phyloP scores from a whole-genome alignment of 2,329 filamentous ascomycete genomes.

The Dothiorella sarmentorum region DNA sequence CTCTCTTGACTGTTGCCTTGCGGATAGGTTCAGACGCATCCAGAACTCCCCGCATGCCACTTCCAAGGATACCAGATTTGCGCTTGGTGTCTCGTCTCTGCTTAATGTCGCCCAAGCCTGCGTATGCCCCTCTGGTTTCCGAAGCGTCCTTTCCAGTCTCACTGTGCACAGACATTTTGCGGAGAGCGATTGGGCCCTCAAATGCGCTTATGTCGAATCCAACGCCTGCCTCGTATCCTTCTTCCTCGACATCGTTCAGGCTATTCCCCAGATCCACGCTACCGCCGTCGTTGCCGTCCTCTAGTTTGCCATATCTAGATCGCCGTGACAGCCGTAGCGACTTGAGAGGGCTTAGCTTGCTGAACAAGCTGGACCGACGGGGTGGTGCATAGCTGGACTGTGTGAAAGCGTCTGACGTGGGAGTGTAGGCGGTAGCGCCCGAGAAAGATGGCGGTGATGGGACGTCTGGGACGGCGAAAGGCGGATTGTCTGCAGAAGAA shows the following conservation, averaged over 20 bases:
- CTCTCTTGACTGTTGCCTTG: constrained; percentile 17
- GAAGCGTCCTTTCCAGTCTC: constrained; percentile 5
- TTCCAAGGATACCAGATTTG: constrained; percentile 26
- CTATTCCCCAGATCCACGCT: constrained; percentile 7
- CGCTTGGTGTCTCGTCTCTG: constrained; percentile 17
- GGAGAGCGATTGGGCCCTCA: constrained; percentile 29
- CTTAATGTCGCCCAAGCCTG: constrained; percentile 23
- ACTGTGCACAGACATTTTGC: constrained; percentile 20
- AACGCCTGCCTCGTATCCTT: constrained; percentile 26
- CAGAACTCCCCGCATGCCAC: constrained; percentile 28
- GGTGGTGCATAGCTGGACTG: constrained; percentile 23
- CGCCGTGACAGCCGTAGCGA: constrained; percentile 20
- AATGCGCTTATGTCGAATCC: constrained; percentile 30
- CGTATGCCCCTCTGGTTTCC: constrained; percentile 18
- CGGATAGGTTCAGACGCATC: constrained; percentile 30
- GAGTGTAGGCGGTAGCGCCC: constrained; percentile 30
- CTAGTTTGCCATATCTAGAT: constrained; percentile 29
- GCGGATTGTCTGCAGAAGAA: not conserved
- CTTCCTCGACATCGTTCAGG: constrained; percentile 30
- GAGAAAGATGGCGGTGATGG: constrained; percentile 29
- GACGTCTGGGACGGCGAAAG: not conserved
- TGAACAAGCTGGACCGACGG: constrained; percentile 32
- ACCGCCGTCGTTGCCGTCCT: constrained; percentile 30
- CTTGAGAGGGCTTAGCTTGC: constrained; percentile 30
- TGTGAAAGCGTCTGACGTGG: constrained; percentile 25